These are phyloP conservation scores for Candida dajiaensis DNA, from an alignment of 805 yeast species.

Conservation along the genomic window DNA sequence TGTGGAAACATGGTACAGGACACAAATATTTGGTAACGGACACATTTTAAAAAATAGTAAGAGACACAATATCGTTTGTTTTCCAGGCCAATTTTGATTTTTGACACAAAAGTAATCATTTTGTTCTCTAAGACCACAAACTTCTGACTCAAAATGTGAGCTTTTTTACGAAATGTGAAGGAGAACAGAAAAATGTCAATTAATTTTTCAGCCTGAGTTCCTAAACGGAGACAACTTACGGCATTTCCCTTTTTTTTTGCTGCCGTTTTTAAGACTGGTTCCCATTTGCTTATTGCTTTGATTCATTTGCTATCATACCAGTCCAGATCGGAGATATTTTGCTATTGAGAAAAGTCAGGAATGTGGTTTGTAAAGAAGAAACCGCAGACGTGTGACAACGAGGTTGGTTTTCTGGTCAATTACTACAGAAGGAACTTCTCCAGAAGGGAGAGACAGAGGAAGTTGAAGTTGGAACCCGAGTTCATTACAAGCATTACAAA, in stretches of 20 bases:
- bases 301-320: neutral
- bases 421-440: neutral
- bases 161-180: neutral
- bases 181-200: neutral
- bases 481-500: neutral
- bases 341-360: neutral
- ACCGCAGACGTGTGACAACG: neutral
- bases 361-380: neutral
- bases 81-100: too few species aligned
- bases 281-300: neutral
- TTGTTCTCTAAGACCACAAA: neutral
- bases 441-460: neutral
- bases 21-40: too few species aligned
- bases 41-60: neutral
- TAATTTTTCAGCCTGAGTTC: neutral
- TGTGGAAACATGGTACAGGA: too few species aligned
- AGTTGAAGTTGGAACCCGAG: neutral
- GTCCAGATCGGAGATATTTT: neutral
- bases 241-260: neutral
- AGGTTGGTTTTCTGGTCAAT: neutral
- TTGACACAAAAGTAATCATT: neutral
- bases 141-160: neutral
- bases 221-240: neutral
- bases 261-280: neutral
- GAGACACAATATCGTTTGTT: too few species aligned